Conservation (phyloP, 495 filamentous ascomycete species). For the Annulohypoxylon nitens region DNA sequence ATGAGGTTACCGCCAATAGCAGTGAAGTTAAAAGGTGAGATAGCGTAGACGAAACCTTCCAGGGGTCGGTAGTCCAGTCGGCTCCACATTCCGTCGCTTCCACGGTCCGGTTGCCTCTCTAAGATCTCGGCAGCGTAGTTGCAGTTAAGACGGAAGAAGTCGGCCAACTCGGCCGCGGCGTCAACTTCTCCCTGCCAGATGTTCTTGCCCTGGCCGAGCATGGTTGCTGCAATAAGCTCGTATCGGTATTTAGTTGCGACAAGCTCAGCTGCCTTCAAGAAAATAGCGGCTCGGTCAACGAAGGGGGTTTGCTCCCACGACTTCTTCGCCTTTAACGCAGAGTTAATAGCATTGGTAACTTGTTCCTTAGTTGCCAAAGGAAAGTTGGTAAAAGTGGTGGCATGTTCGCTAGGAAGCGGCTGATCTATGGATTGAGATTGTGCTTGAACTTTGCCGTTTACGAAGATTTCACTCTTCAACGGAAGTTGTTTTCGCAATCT, state of each 20-base stretch:
- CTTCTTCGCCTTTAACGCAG: not conserved
- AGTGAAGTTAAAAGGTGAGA: not conserved
- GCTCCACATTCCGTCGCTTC: conserved; percentile 3
- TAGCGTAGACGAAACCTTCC: not conserved
- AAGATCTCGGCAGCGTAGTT: not conserved
- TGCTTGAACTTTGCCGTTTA: conserved; percentile 1
- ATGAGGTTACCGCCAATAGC: conserved; percentile 1
- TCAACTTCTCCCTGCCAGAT: conserved; percentile 5
- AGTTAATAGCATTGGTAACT: not conserved
- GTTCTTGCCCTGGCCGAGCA: conserved; percentile 8
- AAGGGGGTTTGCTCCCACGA: conserved; percentile 6
- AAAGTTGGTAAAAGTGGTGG: conserved; percentile 2
- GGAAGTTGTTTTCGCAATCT: not conserved
- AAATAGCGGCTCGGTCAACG: not conserved
- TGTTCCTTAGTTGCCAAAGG: not conserved
- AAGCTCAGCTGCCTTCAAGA: conserved; percentile 1
- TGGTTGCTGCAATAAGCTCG: conserved; percentile 3
- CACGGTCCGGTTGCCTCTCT: not conserved
- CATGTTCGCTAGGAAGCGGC: not conserved
- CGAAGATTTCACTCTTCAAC: conserved; percentile 5
- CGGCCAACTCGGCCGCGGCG: not conserved
- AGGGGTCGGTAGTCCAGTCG: not conserved
- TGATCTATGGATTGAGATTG: not conserved
- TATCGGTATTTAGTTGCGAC: conserved; percentile 1
- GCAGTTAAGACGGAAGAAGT: conserved; percentile 5